Conservation (phyloP, 208 protist genomes). For the Naegleria gruberi region DNA sequence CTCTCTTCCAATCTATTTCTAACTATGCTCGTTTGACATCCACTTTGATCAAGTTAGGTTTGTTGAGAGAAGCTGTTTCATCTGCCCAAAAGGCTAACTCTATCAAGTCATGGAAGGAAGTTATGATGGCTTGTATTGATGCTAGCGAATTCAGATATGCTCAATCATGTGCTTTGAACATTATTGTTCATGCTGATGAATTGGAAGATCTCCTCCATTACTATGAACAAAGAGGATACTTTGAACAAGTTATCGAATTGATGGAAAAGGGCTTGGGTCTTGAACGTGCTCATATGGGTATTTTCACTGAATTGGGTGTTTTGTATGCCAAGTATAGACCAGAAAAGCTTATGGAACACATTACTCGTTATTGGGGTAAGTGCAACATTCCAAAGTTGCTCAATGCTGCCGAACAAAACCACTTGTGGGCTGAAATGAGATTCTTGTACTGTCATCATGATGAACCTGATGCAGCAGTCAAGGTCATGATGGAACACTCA, state of each 20-base stretch:
- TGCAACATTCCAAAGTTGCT: constrained; percentile 97
- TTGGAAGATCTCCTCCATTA: constrained; percentile 79
- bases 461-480: constrained; percentile 95
- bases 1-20: constrained; percentile 91
- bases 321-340: constrained; percentile 97
- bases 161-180: constrained; percentile 89
- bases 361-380: constrained; percentile 90
- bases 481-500: constrained; percentile 94
- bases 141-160: constrained; percentile 95
- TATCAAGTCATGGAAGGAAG: constrained; percentile 88
- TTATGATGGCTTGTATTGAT: constrained; percentile 89
- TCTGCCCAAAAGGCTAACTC: constrained; percentile 96
- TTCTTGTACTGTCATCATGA: constrained; percentile 94
- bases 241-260: constrained; percentile 88
- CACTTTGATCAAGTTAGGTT: constrained; percentile 89
- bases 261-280: constrained; percentile 83
- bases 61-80: constrained; percentile 91
- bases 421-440: constrained; percentile 89
- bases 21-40: constrained; percentile 89
- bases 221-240: constrained; percentile 75
- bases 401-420: constrained; percentile 75
- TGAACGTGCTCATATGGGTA: constrained; percentile 94
- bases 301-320: constrained; percentile 98
- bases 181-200: constrained; percentile 96
- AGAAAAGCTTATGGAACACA: constrained; percentile 97